Conservation (phyloP, 2,329 filamentous ascomycete genomes). For the Hypoxylon sp. region DNA sequence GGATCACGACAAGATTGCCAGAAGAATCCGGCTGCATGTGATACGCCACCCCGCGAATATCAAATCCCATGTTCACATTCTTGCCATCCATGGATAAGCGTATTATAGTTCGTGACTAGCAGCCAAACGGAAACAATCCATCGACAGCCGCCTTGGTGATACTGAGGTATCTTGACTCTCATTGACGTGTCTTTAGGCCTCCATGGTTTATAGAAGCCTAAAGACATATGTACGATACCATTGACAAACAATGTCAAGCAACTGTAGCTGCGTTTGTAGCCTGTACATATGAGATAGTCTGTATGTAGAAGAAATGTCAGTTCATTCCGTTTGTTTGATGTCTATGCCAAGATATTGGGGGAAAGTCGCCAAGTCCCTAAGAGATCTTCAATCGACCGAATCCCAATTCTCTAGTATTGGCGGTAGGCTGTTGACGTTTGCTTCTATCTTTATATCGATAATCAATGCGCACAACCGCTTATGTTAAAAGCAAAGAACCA, state of each 20-base stretch:
- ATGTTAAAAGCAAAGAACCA: conserved; percentile 3
- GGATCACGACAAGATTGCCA: conserved; percentile 10
- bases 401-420: conserved; percentile 12
- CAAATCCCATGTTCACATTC: conserved; percentile 5
- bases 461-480: conserved; percentile 27
- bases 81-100: not conserved
- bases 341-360: conserved; percentile 37
- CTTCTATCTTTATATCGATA: conserved; percentile 19
- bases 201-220: conserved; percentile 7
- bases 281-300: too few species aligned
- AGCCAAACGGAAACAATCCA: not conserved
- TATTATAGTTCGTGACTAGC: not conserved
- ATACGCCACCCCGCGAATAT: conserved; percentile 19
- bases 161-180: conserved; percentile 21
- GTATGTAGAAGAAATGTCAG: conserved; percentile 23
- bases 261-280: conserved; percentile 22
- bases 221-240: conserved; percentile 4
- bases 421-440: conserved; percentile 21
- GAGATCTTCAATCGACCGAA: conserved; percentile 40
- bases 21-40: not conserved
- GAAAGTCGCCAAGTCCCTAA: conserved; percentile 37
- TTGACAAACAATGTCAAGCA: conserved; percentile 8
- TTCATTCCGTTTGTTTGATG: conserved; percentile 18
- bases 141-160: not conserved
- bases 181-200: conserved; percentile 27